phyloP scores from a whole-genome alignment of 1,284 basidiomycete species.

The Albatrellus sp. region DNA sequence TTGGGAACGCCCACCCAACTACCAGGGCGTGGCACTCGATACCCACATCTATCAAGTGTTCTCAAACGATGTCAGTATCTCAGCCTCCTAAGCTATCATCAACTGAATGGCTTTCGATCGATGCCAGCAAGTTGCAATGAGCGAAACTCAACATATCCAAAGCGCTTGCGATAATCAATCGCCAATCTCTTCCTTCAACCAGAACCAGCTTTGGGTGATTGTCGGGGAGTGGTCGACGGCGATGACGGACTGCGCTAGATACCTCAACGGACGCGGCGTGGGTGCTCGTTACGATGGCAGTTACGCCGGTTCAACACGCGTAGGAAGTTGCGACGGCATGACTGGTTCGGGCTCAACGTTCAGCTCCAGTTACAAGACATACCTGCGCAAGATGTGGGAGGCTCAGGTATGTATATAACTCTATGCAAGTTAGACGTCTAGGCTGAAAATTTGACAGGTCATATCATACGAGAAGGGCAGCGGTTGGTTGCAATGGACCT shows the following conservation, averaged over 20 bases:
- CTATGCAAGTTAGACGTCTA: not conserved
- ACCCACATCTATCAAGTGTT: slow-evolving; percentile 80
- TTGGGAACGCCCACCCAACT: slow-evolving; percentile 48
- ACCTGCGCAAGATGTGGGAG: slow-evolving; percentile 77
- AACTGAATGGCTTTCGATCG: not conserved
- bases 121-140: slow-evolving; percentile 38
- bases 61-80: slow-evolving; percentile 31
- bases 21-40: slow-evolving; percentile 69
- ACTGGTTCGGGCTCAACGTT: slow-evolving; percentile 67
- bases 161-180: slow-evolving; percentile 43
- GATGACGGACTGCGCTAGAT: slow-evolving; percentile 77
- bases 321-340: slow-evolving; percentile 64
- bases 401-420: slow-evolving; percentile 41
- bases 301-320: slow-evolving; percentile 46
- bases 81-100: not conserved
- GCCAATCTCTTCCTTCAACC: slow-evolving; percentile 33
- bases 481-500: slow-evolving; percentile 63
- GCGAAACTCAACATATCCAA: slow-evolving; percentile 49
- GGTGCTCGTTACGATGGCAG: slow-evolving; percentile 73
- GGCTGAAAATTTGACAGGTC: slow-evolving; percentile 17
- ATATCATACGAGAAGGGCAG: slow-evolving; percentile 49
- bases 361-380: slow-evolving; percentile 70
- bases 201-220: slow-evolving; percentile 49
- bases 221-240: slow-evolving; percentile 84
- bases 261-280: slow-evolving; percentile 40